These are phyloP conservation scores for Rhizopogon parksii DNA, from an alignment of 1,284 basidiomycete species.

Conservation along the genomic window DNA sequence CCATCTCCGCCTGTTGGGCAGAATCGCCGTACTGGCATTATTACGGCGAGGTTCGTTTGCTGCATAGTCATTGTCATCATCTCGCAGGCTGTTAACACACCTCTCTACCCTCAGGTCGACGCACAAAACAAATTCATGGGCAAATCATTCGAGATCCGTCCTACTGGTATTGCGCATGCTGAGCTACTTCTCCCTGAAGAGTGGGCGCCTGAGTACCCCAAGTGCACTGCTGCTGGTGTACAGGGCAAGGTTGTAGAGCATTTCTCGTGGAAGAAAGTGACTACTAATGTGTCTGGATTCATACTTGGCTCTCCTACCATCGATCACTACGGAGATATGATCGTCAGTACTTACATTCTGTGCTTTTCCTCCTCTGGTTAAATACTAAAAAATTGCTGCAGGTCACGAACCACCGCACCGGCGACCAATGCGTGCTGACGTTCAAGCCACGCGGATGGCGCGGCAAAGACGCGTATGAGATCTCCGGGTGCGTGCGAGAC, in stretches of 20 bases:
- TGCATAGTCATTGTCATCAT: not conserved
- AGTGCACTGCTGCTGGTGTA: slow-evolving; percentile 33
- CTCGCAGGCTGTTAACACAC: slow-evolving; percentile 2
- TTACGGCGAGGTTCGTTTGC: slow-evolving; percentile 69
- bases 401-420: slow-evolving; percentile 88
- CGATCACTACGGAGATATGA: slow-evolving; percentile 96
- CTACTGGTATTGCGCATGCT: slow-evolving; percentile 89
- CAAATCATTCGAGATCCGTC: slow-evolving; percentile 93
- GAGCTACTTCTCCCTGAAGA: slow-evolving; percentile 74
- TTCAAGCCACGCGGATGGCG: slow-evolving; percentile 97
- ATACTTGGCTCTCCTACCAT: slow-evolving; percentile 91
- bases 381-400: slow-evolving; percentile 23
- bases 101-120: slow-evolving; percentile 51
- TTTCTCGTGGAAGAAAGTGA: slow-evolving; percentile 94
- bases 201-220: slow-evolving; percentile 55
- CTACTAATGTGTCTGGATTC: slow-evolving; percentile 89
- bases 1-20: slow-evolving; percentile 95
- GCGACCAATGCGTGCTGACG: slow-evolving; percentile 84
- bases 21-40: slow-evolving; percentile 89
- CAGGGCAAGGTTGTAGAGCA: slow-evolving; percentile 68
- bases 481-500: slow-evolving; percentile 80
- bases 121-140: slow-evolving; percentile 95
- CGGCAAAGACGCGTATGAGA: slow-evolving; percentile 87
- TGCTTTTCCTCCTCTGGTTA: not conserved
- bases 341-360: slow-evolving; percentile 44